Evolutionary conservation across 202 grass and related monocot genomes (phyloP).

Genomic region (Carex arenaria): DNA sequence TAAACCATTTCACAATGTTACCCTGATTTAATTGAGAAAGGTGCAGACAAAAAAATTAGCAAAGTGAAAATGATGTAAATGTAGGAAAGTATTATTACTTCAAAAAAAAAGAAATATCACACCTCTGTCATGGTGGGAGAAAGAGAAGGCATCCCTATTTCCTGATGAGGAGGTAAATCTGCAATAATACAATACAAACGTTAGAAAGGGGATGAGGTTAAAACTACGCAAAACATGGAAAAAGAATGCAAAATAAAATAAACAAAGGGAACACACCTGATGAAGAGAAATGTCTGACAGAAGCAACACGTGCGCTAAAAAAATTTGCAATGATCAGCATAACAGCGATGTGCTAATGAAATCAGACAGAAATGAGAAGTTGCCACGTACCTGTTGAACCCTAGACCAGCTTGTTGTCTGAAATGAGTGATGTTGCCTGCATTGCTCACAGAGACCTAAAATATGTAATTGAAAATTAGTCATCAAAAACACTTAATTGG

Average conservation of each 20-base stretch:
- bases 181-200: conserved; percentile 20
- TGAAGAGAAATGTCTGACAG: conserved; percentile 58
- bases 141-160: conserved; percentile 93
- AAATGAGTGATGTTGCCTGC: conserved; percentile 23
- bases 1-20: conserved; percentile 93
- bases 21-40: conserved; percentile 40
- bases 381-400: conserved; percentile 41
- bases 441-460: conserved; percentile 38
- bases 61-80: conserved; percentile 5
- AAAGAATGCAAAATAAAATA: conserved; percentile 18
- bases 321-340: conserved; percentile 15
- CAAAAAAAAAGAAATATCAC: conserved; percentile 1
- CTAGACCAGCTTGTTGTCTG: conserved; percentile 34
- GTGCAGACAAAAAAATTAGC: conserved; percentile 1
- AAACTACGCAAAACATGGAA: not conserved
- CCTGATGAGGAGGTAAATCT: conserved; percentile 77
- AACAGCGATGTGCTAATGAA: not conserved
- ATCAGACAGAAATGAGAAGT: not conserved
- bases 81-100: not conserved
- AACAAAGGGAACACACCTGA: conserved; percentile 39
- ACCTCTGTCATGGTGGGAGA: conserved; percentile 99
- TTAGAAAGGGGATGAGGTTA: conserved; percentile 15
- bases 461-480: conserved; percentile 15
- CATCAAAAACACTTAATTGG: not conserved
- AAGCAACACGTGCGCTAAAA: conserved; percentile 38